These are phyloP conservation scores for Pythium brassicae DNA, from an alignment of 352 stramenopile species.

Conservation along the genomic window DNA sequence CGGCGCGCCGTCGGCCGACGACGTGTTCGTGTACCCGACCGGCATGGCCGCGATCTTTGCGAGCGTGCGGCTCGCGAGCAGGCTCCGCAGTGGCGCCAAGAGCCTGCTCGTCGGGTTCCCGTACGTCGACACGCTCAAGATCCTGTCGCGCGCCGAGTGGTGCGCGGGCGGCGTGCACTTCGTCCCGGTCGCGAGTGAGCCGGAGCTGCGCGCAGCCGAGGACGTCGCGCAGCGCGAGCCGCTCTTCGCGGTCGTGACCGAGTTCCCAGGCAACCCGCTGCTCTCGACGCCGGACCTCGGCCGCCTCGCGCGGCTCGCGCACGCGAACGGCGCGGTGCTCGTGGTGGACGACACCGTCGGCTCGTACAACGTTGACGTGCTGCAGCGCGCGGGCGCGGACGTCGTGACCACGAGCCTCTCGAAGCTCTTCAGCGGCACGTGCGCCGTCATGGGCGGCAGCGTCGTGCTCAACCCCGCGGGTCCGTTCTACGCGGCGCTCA, in stretches of 20 bases:
- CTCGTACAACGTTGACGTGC: constrained; percentile 90
- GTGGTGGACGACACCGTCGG: constrained; percentile 90
- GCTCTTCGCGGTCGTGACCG: constrained; percentile 88
- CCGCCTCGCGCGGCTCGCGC: constrained; percentile 71
- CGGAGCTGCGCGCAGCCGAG: constrained; percentile 57
- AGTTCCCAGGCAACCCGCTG: constrained; percentile 92
- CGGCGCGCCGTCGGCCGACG: not conserved
- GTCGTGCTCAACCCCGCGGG: constrained; percentile 83
- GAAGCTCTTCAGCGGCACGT: constrained; percentile 91
- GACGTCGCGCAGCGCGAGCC: constrained; percentile 61
- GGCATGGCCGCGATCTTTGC: constrained; percentile 89
- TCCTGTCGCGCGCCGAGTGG: constrained; percentile 85
- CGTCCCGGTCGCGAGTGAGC: constrained; percentile 76
- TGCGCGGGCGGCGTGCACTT: constrained; percentile 85
- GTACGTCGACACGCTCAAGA: constrained; percentile 93
- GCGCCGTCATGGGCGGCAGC: constrained; percentile 90
- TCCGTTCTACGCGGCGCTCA: constrained; percentile 36
- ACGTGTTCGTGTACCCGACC: constrained; percentile 82
- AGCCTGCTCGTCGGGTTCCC: constrained; percentile 91
- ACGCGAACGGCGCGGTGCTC: constrained; percentile 83
- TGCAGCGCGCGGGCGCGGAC: constrained; percentile 74
- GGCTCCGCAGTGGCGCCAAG: constrained; percentile 37
- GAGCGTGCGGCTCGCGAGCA: constrained; percentile 64
- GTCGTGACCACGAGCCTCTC: constrained; percentile 90
- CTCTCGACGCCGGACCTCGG: constrained; percentile 82